Percentiles rank a stretch among this genome's conserved stretches.
phyloP scores from a whole-genome alignment of 2,329 filamentous ascomycete species.

The Aspergillus chevalieri region DNA sequence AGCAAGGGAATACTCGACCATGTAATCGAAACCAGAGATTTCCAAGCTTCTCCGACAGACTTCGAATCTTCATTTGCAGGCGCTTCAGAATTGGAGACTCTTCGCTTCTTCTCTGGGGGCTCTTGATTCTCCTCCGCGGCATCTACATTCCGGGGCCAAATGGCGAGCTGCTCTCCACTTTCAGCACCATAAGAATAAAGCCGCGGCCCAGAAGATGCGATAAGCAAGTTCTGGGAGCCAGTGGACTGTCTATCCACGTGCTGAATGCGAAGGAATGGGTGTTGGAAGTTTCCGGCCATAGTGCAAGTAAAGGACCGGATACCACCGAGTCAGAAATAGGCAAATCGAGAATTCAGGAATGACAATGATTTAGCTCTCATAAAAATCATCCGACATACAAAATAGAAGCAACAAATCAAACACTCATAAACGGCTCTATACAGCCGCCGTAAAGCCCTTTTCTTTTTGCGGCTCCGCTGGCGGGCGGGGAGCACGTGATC shows the following conservation, averaged over 20 bases:
- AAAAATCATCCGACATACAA: background rate
- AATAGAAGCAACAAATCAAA: background rate
- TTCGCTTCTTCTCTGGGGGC: conserved; percentile 42
- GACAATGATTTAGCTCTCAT: background rate
- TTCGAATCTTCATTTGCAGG: conserved; percentile 10
- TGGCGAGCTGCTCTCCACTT: conserved; percentile 54
- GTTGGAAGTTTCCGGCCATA: conserved; percentile 31
- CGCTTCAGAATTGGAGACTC: conserved; percentile 28
- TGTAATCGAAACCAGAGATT: conserved; percentile 13
- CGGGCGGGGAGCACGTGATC: conserved; percentile 24
- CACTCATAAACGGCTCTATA: background rate
- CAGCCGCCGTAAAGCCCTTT: no score
- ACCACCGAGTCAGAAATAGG: background rate
- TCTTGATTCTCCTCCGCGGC: conserved; percentile 26
- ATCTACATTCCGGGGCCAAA: conserved; percentile 48
- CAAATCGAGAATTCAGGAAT: background rate
- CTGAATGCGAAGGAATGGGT: conserved; percentile 61
- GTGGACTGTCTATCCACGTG: conserved; percentile 23
- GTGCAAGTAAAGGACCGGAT: conserved; percentile 1
- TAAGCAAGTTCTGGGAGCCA: conserved; percentile 46
- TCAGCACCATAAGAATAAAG: conserved; percentile 61
- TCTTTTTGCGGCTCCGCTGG: background rate
- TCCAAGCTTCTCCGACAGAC: conserved; percentile 11
- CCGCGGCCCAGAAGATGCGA: conserved; percentile 67
- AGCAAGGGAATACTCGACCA: conserved; percentile 64